Conservation (phyloP, 2,329 filamentous ascomycete species). For the Trichoderma hamatum region DNA sequence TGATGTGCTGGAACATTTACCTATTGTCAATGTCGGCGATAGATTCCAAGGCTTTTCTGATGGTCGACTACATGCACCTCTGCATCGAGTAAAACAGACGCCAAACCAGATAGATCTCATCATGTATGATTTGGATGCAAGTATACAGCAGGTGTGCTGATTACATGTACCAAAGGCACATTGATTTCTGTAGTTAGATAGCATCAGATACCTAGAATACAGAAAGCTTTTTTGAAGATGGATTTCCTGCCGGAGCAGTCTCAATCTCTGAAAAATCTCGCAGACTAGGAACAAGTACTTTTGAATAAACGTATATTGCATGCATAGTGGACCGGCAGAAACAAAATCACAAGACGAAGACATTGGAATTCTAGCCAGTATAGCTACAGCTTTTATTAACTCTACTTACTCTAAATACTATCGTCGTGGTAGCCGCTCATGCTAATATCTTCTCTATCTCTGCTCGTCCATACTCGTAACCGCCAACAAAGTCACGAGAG, state of each 20-base stretch:
- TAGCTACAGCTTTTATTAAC: neutral
- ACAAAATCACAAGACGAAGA: neutral
- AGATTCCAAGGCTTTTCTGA: neutral
- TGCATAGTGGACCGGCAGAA: neutral
- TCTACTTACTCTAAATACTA: neutral
- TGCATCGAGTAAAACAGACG: slow-evolving; percentile 7
- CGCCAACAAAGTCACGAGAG: slow-evolving; percentile 1
- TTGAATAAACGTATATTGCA: neutral
- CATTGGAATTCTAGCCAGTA: neutral
- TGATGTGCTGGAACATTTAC: slow-evolving; percentile 10
- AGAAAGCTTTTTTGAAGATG: neutral
- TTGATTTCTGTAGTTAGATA: neutral
- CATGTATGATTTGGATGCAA: slow-evolving; percentile 15
- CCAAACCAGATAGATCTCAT: slow-evolving; percentile 1
- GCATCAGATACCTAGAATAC: neutral
- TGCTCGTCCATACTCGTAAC: slow-evolving; percentile 2
- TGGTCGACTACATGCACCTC: neutral
- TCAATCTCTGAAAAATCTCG: neutral
- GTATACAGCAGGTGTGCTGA: slow-evolving; percentile 1
- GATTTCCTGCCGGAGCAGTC: neutral
- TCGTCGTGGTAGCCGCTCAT: neutral
- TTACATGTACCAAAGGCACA: neutral
- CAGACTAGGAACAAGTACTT: neutral
- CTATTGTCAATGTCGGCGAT: slow-evolving; percentile 2
- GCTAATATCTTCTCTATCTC: slow-evolving; percentile 7